Evolutionary conservation across 495 filamentous ascomycete genomes (phyloP).

Genomic region (Daldinia vernicosa): DNA sequence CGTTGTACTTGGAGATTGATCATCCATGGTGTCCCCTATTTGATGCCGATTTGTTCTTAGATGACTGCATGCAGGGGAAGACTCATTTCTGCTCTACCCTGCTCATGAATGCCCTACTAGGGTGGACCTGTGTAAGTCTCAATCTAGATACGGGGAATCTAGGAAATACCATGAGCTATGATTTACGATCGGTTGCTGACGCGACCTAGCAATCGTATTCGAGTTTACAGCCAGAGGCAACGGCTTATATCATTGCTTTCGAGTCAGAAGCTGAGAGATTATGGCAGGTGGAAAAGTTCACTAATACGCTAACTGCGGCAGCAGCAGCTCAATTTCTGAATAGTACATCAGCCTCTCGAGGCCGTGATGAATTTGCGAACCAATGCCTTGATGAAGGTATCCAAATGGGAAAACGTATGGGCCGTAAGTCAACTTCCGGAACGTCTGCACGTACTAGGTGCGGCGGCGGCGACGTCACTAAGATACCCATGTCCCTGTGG

Average conservation of each 20-base stretch:
- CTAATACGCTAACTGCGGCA: constrained; percentile 31
- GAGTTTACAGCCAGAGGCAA: constrained; percentile 25
- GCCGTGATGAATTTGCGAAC: constrained; percentile 35
- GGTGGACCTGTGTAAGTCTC: constrained; percentile 38
- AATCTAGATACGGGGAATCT: neutral
- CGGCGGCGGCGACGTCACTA: neutral
- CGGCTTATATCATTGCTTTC: constrained; percentile 20
- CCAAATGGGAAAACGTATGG: constrained; percentile 41
- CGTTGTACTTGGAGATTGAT: constrained; percentile 40
- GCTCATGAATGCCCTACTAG: constrained; percentile 32
- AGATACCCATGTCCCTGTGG: constrained; percentile 1
- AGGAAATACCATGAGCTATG: neutral
- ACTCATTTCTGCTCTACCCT: constrained; percentile 37
- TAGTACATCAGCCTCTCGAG: constrained; percentile 28
- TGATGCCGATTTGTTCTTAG: constrained; percentile 39
- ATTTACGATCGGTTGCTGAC: constrained; percentile 1
- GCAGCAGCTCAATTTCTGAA: constrained; percentile 31
- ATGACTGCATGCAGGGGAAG: constrained; percentile 33
- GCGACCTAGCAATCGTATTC: constrained; percentile 37
- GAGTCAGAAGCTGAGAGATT: constrained; percentile 30
- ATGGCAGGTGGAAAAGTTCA: constrained; percentile 27
- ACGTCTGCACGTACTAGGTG: neutral
- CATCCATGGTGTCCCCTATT: constrained; percentile 38
- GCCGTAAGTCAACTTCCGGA: constrained; percentile 31
- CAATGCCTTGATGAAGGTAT: constrained; percentile 35